phyloP scores from a whole-genome alignment of 345 rosid genomes.

The Eucalyptus pauciflora region DNA sequence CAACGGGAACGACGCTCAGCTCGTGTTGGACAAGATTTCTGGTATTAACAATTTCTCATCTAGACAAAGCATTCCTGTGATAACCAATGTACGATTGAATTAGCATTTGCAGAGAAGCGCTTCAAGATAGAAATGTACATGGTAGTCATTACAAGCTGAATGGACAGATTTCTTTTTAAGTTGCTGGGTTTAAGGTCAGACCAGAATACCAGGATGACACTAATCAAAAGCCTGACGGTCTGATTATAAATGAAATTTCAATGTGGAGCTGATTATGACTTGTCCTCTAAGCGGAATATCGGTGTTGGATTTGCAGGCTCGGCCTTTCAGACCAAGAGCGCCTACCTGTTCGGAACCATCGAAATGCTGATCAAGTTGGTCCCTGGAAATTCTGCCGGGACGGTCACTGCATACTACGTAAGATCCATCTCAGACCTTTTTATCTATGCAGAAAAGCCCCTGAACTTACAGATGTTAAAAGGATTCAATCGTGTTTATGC shows the following conservation, averaged over 20 bases:
- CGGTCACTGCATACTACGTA: slow-evolving; percentile 7
- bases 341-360: neutral
- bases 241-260: neutral
- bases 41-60: neutral
- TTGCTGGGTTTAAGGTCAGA: neutral
- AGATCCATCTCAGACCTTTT: neutral
- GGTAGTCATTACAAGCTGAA: neutral
- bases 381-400: slow-evolving; percentile 5
- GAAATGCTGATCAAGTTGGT: slow-evolving; percentile 7
- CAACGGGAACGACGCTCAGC: neutral
- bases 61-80: neutral
- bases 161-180: neutral
- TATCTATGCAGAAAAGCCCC: neutral
- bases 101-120: neutral
- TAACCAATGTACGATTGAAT: neutral
- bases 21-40: neutral
- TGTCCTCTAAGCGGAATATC: neutral
- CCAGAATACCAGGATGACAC: neutral
- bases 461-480: neutral
- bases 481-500: neutral
- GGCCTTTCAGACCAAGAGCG: neutral
- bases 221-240: neutral
- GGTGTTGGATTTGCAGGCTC: neutral
- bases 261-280: neutral
- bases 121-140: neutral